Evolutionary conservation across 2,329 filamentous ascomycete species (phyloP).

Genomic region (Ophiognomonia clavigignenti-juglandacearum): DNA sequence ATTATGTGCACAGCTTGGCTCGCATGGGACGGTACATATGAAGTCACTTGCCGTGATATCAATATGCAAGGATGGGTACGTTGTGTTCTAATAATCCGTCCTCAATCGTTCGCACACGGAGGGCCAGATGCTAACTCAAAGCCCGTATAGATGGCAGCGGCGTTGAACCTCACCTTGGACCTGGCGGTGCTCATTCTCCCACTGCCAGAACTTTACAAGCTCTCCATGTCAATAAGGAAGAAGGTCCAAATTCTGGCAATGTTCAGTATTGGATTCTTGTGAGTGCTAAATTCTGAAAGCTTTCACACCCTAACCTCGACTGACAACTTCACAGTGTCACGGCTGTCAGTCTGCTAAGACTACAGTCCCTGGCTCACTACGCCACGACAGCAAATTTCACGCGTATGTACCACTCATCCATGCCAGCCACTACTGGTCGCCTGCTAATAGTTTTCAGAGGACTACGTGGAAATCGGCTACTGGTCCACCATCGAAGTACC

Average conservation of each 20-base stretch:
- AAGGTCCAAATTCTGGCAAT: conserved; percentile 29
- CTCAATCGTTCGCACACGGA: too few species aligned
- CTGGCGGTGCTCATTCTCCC: conserved; percentile 26
- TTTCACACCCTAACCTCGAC: too few species aligned
- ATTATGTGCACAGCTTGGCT: conserved; percentile 20
- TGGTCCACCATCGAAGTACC: conserved; percentile 31
- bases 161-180: conserved; percentile 27
- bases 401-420: conserved; percentile 1
- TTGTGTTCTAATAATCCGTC: neutral
- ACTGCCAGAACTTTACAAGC: conserved; percentile 23
- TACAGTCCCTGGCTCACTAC: conserved; percentile 16
- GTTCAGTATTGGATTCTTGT: conserved; percentile 31
- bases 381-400: conserved; percentile 10
- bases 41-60: conserved; percentile 26
- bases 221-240: conserved; percentile 26
- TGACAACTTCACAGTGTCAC: too few species aligned
- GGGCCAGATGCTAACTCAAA: too few species aligned
- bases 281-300: too few species aligned
- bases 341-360: conserved; percentile 21
- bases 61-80: conserved; percentile 26
- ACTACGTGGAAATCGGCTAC: conserved; percentile 18
- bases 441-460: conserved; percentile 11
- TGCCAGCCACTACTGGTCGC: neutral
- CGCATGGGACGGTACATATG: conserved; percentile 27
- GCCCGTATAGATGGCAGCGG: conserved; percentile 21